Evolutionary conservation across 2,329 filamentous ascomycete genomes (phyloP), one percentile per base, ranked within the genome.

Genomic region (Diaporthe citri): DNA sequence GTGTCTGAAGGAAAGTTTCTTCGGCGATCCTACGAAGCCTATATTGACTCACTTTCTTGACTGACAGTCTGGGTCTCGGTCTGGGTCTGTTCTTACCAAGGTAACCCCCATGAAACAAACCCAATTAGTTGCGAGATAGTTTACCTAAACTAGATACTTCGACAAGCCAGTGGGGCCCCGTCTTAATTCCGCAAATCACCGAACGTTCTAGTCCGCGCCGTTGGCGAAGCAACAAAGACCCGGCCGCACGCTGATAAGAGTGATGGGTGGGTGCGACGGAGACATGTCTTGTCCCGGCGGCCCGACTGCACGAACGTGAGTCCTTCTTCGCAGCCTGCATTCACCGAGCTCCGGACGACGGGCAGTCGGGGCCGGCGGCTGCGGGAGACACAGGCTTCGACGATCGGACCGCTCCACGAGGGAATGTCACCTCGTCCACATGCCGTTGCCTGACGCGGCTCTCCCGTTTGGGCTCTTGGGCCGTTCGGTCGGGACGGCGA

Each of bases 221-320:
- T 52, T 28, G 46, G 9, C 31, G 7, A 39, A 20, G 34, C 31
- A 12, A 39, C 48, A 9, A 17, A 52, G 36, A 4, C 64, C 28
- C 7, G 31, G 22, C 56, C 34, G 20, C 20, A 12, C 10, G 56
- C 22, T 39, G n/a, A 5, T 22, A 22, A 6, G 28, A 56, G 28
- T 10, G 55, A 56, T 39, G 2, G 34, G 34, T 25, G 34, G 34
- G 34, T n/a, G 31, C 10, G 22, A 59, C 64, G 64, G 64, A 52
- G 31, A 67, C 34, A 25, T 52, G 13, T 52, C 64, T 52, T 52
- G 46, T 67, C 64, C 64, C 64, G 64, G 64, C 64, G 46, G 46
- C 46, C 64, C 64, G 64, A 67, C 59, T 46, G 31, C 55, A 31
- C 22, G 46, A 52, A 1, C 34, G 20, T n/a, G 28, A 1, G 20